Conservation (phyloP, 805 yeast species). For the Spencermartinsiella europaea region DNA sequence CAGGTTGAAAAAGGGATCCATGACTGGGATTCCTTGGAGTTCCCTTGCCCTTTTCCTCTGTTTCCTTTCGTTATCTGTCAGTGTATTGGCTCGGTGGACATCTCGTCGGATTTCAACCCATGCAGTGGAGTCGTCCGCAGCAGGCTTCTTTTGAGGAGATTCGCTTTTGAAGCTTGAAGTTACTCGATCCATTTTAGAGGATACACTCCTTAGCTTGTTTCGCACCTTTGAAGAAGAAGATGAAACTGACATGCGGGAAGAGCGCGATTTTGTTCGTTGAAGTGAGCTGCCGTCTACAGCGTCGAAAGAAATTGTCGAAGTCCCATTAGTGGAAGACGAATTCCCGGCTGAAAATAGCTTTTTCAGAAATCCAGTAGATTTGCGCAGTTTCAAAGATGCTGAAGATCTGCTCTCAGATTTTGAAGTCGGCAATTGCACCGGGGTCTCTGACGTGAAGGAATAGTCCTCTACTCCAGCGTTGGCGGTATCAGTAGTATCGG, state of each 20-base stretch:
- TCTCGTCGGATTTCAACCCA: slow-evolving; percentile 58
- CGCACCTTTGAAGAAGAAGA: slow-evolving; percentile 14
- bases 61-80: slow-evolving; percentile 63
- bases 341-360: slow-evolving; percentile 18
- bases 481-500: background rate
- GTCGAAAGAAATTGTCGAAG: slow-evolving; percentile 4
- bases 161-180: background rate
- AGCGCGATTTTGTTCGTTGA: slow-evolving; percentile 19
- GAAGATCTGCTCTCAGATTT: slow-evolving; percentile 5
- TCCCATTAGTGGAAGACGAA: background rate
- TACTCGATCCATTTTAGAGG: slow-evolving; percentile 12
- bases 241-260: slow-evolving; percentile 18
- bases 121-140: slow-evolving; percentile 10
- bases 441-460: slow-evolving; percentile 12
- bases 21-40: slow-evolving; percentile 56
- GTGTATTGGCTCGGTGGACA: slow-evolving; percentile 65
- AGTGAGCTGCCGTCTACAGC: slow-evolving; percentile 7
- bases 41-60: slow-evolving; percentile 50
- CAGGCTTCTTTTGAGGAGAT: background rate
- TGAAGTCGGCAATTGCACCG: slow-evolving; percentile 19
- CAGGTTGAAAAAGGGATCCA: slow-evolving; percentile 45
- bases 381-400: slow-evolving; percentile 25
- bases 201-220: slow-evolving; percentile 7
- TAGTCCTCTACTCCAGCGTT: background rate
- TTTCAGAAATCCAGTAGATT: slow-evolving; percentile 27